Evolutionary conservation across 1,139 yeast species (phyloP), one percentile per base, ranked within the genome.

Genomic region (Pneumocystis oryctolagi): DNA sequence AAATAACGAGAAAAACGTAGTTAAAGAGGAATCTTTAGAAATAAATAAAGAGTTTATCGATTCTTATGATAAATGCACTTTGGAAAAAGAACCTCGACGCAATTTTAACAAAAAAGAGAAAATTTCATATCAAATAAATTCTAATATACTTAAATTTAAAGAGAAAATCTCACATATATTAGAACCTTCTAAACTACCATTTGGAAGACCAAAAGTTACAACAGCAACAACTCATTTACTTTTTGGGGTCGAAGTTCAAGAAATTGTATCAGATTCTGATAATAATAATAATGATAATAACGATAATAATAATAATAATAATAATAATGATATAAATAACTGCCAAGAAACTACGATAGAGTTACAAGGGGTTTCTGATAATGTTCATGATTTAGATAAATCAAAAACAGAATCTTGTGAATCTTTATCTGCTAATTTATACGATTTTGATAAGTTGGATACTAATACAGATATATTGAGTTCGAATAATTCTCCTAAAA

Each of bases 401-500:
- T 31, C 9, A 18, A 28, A 61, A 47, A 53, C n/a, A 3, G 20
- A 53, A 16, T 55, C 34, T 25, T 39, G 53, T 34, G 37, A 30
- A 30, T 57, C 59, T 28, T 34, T 20, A 39, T 14, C 14, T 37
- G 64, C 65, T 28, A 71, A 70, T 18, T 25, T 56, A 30, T 63
- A 63, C n/a, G 64, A 68, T 2, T 28, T 40, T 58, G 18, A 58
- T 1, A 16, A 30, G n/a, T n/a, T 32, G 16, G 30, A 28, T 40
- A 2, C 69, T 66, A 60, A 68, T 71, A 2, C 62, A 66, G 58
- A 58, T 59, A 31, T 20, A 20, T 79, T 80, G 6, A 77, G 79
- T 0, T 79, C 84, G 0, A 74, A 74, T 61, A 70, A 71, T 31
- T 80, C 79, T 68, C 67, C 69, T 12, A 70, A 71, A 30, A 70